Evolutionary conservation across 805 yeast genomes (phyloP), one percentile per base, ranked within the genome.

Genomic region (Saturnispora quitensis): DNA sequence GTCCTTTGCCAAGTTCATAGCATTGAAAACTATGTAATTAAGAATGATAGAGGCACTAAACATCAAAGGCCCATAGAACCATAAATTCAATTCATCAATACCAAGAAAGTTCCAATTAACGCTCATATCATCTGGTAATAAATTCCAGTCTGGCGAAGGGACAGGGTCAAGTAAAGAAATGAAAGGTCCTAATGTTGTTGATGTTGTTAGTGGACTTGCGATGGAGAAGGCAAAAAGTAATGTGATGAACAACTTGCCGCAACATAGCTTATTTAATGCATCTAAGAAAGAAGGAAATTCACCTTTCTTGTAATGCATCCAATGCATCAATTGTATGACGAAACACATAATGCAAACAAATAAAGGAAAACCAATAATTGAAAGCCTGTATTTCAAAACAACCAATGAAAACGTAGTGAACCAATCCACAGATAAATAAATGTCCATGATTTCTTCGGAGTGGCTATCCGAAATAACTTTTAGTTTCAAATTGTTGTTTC

Each of bases 371-470:
- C 89, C 75, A 4, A 86, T 83, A 40, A 85, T 69, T 1, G 86
- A 80, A 13, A 91, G 73, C 60, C 99, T 74, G 65, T 86, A 91
- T 51, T 95, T 73, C 58, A 89, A 71, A 4, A 86, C 83, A 45
- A 90, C 67, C 56, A 85, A 73, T 52, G 82, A 84, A 53, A 90
- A 66, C 38, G 91, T 83, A 31, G 75, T 72, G 44, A 76, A 58
- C 62, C 80, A 65, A 63, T 86, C 84, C 15, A 86, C 69, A 7
- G 71, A 61, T 35, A 77, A 49, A 20, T 64, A 64, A 13, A 78
- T 63, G 51, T 72, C 76, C 59, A 75, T 58, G 12, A 69, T 62
- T 35, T 59, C 60, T 42, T 62, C 68, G 2, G 68, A 62, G 17
- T 36, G 28, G 18, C 75, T 66, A 50, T 73, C 74, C 24, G 72